phyloP scores from a whole-genome alignment of 2,329 filamentous ascomycete species.

The Fusarium scirpi region DNA sequence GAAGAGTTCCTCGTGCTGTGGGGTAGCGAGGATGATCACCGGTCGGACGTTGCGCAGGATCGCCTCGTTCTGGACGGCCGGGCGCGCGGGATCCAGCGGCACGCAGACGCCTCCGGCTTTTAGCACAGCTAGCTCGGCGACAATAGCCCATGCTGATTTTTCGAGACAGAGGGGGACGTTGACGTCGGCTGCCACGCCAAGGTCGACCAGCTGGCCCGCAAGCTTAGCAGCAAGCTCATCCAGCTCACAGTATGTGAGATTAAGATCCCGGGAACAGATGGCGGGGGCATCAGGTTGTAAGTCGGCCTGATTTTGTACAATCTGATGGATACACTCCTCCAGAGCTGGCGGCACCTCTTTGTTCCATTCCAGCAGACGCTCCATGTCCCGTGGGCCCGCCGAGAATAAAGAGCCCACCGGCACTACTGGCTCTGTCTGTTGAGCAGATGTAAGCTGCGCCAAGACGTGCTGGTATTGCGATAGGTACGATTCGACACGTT shows the following conservation, averaged over 20 bases:
- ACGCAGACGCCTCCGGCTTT: constrained; percentile 4
- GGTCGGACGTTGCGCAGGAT: constrained; percentile 4
- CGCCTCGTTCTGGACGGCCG: constrained; percentile 9
- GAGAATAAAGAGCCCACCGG: constrained; percentile 10
- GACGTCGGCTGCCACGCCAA: constrained; percentile 3
- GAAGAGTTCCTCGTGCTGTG: constrained; percentile 8
- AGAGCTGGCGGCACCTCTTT: constrained; percentile 3
- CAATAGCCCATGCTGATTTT: constrained; percentile 11
- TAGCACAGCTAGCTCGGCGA: constrained; percentile 9
- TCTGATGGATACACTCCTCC: constrained; percentile 3
- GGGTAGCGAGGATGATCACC: constrained; percentile 7
- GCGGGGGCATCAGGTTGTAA: constrained; percentile 9
- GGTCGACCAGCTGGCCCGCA: neutral
- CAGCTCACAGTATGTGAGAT: constrained; percentile 5
- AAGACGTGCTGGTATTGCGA: constrained; percentile 9
- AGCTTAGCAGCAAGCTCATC: constrained; percentile 1
- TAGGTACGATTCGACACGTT: constrained; percentile 1
- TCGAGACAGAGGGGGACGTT: constrained; percentile 40
- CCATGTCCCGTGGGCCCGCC: constrained; percentile 5
- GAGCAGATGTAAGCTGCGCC: constrained; percentile 8
- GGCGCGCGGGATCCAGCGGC: constrained; percentile 5
- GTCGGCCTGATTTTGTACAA: constrained; percentile 8
- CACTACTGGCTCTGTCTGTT: neutral
- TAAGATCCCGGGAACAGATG: constrained; percentile 2
- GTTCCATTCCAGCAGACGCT: constrained; percentile 11